phyloP scores from a whole-genome alignment of 371 early-diverging fungal genomes.

The Catenaria anguillulae region DNA sequence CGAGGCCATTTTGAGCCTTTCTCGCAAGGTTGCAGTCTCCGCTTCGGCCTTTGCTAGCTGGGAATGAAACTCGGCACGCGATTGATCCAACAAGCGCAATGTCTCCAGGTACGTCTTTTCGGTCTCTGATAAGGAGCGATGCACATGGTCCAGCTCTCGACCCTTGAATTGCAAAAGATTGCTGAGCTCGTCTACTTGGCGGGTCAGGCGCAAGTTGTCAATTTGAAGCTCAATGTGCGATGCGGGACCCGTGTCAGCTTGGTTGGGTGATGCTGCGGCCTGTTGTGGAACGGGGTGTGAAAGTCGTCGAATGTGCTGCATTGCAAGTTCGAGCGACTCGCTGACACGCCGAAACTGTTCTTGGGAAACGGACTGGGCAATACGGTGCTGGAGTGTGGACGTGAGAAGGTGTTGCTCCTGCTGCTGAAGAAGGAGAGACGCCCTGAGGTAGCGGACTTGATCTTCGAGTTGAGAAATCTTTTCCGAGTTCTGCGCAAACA shows the following conservation, averaged over 20 bases:
- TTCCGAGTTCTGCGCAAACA: too few species aligned
- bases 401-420: neutral
- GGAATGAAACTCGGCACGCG: neutral
- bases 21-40: too few species aligned
- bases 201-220: neutral
- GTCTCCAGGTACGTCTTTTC: neutral
- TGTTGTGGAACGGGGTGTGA: neutral
- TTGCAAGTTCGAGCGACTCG: neutral
- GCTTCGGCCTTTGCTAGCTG: neutral
- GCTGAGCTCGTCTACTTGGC: neutral
- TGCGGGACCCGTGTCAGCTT: neutral
- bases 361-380: neutral
- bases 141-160: neutral
- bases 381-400: neutral
- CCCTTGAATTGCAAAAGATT: neutral
- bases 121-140: neutral
- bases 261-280: neutral
- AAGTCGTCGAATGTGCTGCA: neutral
- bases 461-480: too few species aligned
- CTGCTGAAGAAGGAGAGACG: neutral
- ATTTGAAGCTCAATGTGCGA: neutral
- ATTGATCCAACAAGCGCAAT: neutral
- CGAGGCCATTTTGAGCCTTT: too few species aligned
- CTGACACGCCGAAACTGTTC: neutral
- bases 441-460: neutral